These are phyloP conservation scores for Xylariaceae sp. DNA, from an alignment of 2,329 filamentous ascomycete species.

Conservation along the genomic window DNA sequence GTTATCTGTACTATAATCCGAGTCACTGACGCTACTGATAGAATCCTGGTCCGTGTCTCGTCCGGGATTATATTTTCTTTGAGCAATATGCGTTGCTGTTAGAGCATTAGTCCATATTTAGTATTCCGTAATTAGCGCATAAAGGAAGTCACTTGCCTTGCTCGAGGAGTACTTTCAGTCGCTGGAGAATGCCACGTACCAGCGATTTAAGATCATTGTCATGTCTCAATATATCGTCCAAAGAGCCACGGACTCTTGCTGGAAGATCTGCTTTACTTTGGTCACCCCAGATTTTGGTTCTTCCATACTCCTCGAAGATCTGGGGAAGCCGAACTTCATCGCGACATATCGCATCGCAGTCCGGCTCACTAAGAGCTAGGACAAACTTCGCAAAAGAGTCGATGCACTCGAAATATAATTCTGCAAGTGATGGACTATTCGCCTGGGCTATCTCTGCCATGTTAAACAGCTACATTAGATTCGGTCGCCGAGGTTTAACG, in stretches of 20 bases:
- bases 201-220: not conserved
- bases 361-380: slow-evolving; percentile 2
- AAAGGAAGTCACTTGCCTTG: not conserved
- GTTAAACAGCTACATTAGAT: not conserved
- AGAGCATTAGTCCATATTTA: not conserved
- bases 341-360: slow-evolving; percentile 2
- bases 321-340: not conserved
- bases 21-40: slow-evolving; percentile 8
- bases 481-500: not conserved
- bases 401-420: not conserved
- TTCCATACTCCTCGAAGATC: slow-evolving; percentile 8
- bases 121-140: not conserved
- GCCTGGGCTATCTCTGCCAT: not conserved
- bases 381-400: slow-evolving; percentile 2
- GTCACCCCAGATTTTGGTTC: slow-evolving; percentile 5
- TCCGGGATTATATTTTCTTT: not conserved
- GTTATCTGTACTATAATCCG: slow-evolving; percentile 9
- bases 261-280: slow-evolving; percentile 8
- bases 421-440: not conserved
- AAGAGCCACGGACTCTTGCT: not conserved
- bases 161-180: not conserved
- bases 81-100: not conserved
- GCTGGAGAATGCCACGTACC: not conserved
- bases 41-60: not conserved
- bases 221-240: slow-evolving; percentile 6